Evolutionary conservation across 2,329 filamentous ascomycete species (phyloP), one percentile per base, ranked within the genome.

Genomic region (Pyricularia grisea): DNA sequence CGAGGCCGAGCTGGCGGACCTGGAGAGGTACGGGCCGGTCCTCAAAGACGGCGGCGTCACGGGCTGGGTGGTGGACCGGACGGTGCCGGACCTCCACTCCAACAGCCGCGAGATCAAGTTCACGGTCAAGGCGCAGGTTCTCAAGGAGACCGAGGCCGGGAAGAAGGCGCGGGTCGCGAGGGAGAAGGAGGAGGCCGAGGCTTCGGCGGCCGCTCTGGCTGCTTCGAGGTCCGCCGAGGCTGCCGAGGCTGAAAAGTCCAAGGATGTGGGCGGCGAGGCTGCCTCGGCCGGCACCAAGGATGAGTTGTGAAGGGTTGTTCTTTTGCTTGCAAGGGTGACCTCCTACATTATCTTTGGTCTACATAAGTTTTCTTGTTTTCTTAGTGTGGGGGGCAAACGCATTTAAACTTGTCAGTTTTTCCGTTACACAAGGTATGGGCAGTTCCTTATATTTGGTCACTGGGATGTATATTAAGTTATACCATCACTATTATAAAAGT

Each of bases 51-150:
- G 70, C 67, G 84, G 71, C 71, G 75, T 71, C 6, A 82, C 92
- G 0, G 79, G 80, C 67, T 79, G 80, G 12, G 80, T 88, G 0
- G 83, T 97, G 0, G 81, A 80, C 17, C 82, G 83, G 69, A 82
- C 97, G 12, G 82, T 84, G 50, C 73, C 67, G 14, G 67, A 65
- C 67, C 25, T 36, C 9, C 55, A 27, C 5, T 33, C 50, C 94
- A 14, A 25, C 11, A 65, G 68, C 58, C 64, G 70, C 4, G 69
- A 58, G 30, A 69, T 71, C 36, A 69, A 36, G 4, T 72, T 72
- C 36, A 72, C 69, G 3, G 68, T 72, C 68, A 71, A 70, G 68
- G 70, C 70, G 14, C 70, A 72, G 70, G 55, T 70, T 17, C 66
- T 74, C 25, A 63, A 67, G 60, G 68, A 68, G 60, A 68, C 67